phyloP scores from a whole-genome alignment of 768 basidiomycete genomes.

The Tremella yokohamensis region DNA sequence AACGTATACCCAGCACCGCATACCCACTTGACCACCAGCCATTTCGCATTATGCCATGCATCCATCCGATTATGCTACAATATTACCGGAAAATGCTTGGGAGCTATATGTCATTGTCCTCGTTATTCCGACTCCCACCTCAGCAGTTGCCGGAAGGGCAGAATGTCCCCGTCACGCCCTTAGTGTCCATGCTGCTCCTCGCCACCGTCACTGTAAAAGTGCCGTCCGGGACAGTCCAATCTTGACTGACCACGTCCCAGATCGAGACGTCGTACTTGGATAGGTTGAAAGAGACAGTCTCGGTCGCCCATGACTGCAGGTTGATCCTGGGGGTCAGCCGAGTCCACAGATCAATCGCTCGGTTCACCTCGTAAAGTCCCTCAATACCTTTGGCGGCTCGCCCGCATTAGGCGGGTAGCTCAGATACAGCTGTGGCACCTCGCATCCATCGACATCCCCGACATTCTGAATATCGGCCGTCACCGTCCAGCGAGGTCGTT shows the following conservation, averaged over 20 bases:
- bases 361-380: conserved; percentile 35
- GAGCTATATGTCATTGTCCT: not conserved
- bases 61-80: not conserved
- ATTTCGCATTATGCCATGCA: not conserved
- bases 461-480: conserved; percentile 44
- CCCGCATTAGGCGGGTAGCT: conserved; percentile 31
- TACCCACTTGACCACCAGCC: too few relatives aligned
- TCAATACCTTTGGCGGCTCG: conserved; percentile 42
- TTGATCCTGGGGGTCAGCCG: conserved; percentile 31
- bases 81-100: not conserved
- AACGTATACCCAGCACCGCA: too few relatives aligned
- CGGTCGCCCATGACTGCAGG: conserved; percentile 35
- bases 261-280: conserved; percentile 47
- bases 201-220: conserved; percentile 38
- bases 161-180: conserved; percentile 14
- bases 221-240: conserved; percentile 45
- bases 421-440: conserved; percentile 49
- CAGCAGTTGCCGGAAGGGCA: conserved; percentile 12
- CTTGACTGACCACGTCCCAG: conserved; percentile 44
- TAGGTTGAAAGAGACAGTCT: conserved; percentile 37
- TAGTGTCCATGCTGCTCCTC: conserved; percentile 31
- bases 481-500: conserved; percentile 38
- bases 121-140: not conserved
- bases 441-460: conserved; percentile 44
- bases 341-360: conserved; percentile 1